Base-by-base conservation (phyloP, 257 asterid genomes). In the Scutellaria galericulata region DNA sequence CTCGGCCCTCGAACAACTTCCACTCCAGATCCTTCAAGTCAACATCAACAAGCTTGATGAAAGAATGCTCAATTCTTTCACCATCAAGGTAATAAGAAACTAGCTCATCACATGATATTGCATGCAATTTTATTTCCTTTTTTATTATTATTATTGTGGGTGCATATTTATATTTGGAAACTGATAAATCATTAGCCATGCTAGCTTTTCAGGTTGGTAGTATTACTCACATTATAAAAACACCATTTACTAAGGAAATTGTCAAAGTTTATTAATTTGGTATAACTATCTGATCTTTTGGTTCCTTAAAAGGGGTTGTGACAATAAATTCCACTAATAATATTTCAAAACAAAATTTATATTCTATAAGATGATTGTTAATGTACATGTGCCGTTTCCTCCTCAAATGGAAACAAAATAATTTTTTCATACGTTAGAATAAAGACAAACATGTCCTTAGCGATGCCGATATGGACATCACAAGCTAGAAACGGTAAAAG, bases 1-100 rank as follows among this genome's bases (percentile, higher is more conserved):
- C 6, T 83, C 95, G 1, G 86, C 93, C 12, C 57, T 94, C 1
- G 88, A 94, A 51, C 84, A 88, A 11, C 92, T 91, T 20, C 84
- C 89, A 0, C 91, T 94, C 5, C 93, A 94, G 75, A 87, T 94
- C 54, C 92, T 94, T 35, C 89, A 89, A 14, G 88, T 91, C 41
- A 90, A 86, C 64, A 84, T 94, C 80, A 86, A 66, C 80, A 80
- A 81, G 53, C 70, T 86, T 50, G 96, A 90, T 45, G 95, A 90
- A 24, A 88, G 78, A 63, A 79, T 87, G 92, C 82, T 88, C 15
- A 80, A 75, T 83, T 94, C 93, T 65, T 94, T 89, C 89, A 91
- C 96, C 20, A 91, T 94, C 71, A 94, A 94, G 97, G 99, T 94
- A 77, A 68, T 12, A 3, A 48, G 7, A 24, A n/a, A 12, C 5